Percentiles rank a stretch among this genome's conserved stretches.
These are phyloP conservation scores for Porphyra umbilicalis DNA, from an alignment of 31 red algal genomes.

Conservation along the genomic window DNA sequence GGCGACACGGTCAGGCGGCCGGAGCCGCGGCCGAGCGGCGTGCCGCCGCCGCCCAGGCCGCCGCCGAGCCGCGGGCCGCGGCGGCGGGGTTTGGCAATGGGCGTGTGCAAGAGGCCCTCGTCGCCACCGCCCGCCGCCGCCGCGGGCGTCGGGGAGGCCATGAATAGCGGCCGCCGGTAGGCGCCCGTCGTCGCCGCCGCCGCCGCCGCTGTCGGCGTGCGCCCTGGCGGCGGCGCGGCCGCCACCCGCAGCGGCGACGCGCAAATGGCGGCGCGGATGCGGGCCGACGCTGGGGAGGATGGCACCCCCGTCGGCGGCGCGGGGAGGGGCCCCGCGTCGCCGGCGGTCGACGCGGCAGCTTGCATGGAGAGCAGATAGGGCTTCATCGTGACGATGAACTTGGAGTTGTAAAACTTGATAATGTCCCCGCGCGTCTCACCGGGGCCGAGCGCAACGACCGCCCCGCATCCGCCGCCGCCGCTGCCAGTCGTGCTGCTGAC, in stretches of 20 bases:
- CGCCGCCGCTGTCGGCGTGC: neutral
- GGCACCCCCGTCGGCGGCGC: neutral
- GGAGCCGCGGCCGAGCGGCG: neutral
- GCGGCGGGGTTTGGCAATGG: neutral
- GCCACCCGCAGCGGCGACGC: neutral
- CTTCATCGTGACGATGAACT: conserved; percentile 41
- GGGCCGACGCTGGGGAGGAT: neutral
- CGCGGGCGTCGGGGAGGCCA: neutral
- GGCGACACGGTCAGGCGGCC: neutral
- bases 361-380: conserved; percentile 18
- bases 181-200: neutral
- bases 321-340: neutral
- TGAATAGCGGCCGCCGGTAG: neutral
- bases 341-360: neutral
- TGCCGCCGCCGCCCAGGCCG: neutral
- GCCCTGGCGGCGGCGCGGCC: neutral
- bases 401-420: conserved; percentile 58
- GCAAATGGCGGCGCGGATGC: neutral
- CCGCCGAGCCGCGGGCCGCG: neutral
- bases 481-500: too few relatives aligned
- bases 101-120: neutral
- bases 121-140: neutral
- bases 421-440: conserved; percentile 30
- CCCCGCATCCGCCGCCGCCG: neutral
- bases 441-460: neutral